Percentiles rank a stretch among this genome's conserved stretches.
phyloP scores from a whole-genome alignment of 495 filamentous ascomycete species.

The Neurospora sp. region DNA sequence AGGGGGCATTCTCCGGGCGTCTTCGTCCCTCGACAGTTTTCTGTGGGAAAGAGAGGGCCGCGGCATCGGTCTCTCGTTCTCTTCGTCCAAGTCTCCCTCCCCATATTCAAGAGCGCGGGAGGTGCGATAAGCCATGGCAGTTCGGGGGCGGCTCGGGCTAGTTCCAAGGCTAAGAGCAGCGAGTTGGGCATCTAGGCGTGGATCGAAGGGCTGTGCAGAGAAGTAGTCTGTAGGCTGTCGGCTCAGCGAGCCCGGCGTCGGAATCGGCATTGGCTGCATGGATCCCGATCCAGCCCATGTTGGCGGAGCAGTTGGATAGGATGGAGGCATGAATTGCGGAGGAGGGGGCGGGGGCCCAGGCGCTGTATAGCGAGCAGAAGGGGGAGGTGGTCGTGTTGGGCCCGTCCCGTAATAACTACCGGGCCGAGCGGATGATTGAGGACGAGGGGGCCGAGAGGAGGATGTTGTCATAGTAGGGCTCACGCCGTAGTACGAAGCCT shows the following conservation, averaged over 20 bases:
- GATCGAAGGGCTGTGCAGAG: slow-evolving; percentile 19
- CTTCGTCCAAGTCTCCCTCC: slow-evolving; percentile 19
- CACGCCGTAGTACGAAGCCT: slow-evolving; percentile 31
- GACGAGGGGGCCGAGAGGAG: slow-evolving; percentile 26
- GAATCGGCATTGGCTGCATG: slow-evolving; percentile 5
- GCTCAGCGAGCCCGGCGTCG: slow-evolving; percentile 10
- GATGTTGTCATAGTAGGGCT: slow-evolving; percentile 21
- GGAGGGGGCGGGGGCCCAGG: not conserved
- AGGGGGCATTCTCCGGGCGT: slow-evolving; percentile 33
- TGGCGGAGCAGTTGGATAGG: slow-evolving; percentile 16
- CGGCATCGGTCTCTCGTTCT: slow-evolving; percentile 22
- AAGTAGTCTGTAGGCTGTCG: slow-evolving; percentile 20
- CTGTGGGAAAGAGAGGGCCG: slow-evolving; percentile 30
- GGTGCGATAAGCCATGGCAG: slow-evolving; percentile 32
- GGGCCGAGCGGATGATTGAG: slow-evolving; percentile 24
- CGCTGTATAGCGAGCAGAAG: slow-evolving; percentile 1
- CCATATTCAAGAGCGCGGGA: slow-evolving; percentile 13
- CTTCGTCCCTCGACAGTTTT: slow-evolving; percentile 25
- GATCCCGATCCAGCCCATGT: slow-evolving; percentile 4
- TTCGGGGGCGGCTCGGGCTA: slow-evolving; percentile 28
- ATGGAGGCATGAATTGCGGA: slow-evolving; percentile 21
- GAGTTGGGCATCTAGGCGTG: slow-evolving; percentile 22
- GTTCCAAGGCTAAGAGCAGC: slow-evolving; percentile 11
- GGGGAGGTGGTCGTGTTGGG: slow-evolving; percentile 16
- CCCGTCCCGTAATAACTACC: slow-evolving; percentile 28